These are phyloP conservation scores for Ceratobasidium sp. DNA, from an alignment of 1,284 basidiomycete species.

Conservation along the genomic window DNA sequence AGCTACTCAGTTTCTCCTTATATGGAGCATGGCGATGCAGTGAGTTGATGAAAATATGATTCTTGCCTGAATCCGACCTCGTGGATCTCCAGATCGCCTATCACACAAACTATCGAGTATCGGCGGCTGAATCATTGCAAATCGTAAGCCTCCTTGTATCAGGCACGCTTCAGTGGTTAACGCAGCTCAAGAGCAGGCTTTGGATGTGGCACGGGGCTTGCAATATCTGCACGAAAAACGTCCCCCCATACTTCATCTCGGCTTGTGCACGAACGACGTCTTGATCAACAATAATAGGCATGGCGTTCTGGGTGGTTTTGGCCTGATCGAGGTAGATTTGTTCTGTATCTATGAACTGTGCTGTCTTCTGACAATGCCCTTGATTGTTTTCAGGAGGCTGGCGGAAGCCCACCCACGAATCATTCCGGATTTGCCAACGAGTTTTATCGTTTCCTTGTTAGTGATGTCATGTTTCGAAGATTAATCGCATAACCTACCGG, in stretches of 20 bases:
- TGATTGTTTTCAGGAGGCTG: not conserved
- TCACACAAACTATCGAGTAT: not conserved
- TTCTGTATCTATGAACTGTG: too few relatives aligned
- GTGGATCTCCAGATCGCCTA: not conserved
- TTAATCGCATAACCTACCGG: not conserved
- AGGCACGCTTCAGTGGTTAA: not conserved
- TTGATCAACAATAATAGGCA: not conserved
- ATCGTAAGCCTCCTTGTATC: not conserved
- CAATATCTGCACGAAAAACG: constrained; percentile 1
- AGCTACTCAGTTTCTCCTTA: constrained; percentile 14
- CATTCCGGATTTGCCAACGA: not conserved
- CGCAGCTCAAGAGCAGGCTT: not conserved
- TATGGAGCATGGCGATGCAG: constrained; percentile 7
- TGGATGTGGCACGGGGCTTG: not conserved
- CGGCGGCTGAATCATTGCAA: not conserved
- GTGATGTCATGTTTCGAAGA: not conserved
- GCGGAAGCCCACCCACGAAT: not conserved
- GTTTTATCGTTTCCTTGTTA: not conserved
- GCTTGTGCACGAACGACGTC: constrained; percentile 4
- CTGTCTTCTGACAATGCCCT: too few relatives aligned
- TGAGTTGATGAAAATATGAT: not conserved
- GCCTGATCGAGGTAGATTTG: not conserved
- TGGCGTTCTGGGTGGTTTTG: constrained; percentile 9
- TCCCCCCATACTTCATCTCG: not conserved
- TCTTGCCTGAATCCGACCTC: not conserved